Conservation (phyloP, 2,329 filamentous ascomycete genomes). For the Trichoderma simmonsii region DNA sequence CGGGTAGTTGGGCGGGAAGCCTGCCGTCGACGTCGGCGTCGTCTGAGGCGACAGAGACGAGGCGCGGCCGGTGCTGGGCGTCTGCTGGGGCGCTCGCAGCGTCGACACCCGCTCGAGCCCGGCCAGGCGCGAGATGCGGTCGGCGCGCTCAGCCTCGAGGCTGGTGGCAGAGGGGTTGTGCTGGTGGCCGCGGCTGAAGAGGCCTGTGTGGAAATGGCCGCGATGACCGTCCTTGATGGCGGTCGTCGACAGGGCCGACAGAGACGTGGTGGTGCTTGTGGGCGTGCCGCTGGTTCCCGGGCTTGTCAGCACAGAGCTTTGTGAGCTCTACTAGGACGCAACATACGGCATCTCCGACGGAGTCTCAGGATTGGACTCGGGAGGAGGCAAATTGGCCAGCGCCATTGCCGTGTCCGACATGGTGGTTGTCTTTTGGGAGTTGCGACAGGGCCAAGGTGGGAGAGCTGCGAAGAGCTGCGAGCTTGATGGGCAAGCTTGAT, state of each 20-base stretch:
- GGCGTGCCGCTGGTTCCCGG: slow-evolving; percentile 71
- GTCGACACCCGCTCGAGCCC: slow-evolving; percentile 86
- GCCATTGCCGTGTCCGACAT: slow-evolving; percentile 42
- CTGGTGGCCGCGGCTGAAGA: slow-evolving; percentile 55
- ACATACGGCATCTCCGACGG: slow-evolving; percentile 87
- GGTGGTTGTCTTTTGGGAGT: not conserved
- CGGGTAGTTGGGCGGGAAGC: slow-evolving; percentile 41
- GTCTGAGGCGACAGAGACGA: slow-evolving; percentile 48
- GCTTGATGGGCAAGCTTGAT: not conserved
- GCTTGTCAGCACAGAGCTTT: slow-evolving; percentile 9
- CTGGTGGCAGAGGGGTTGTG: slow-evolving; percentile 63
- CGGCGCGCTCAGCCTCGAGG: slow-evolving; percentile 86
- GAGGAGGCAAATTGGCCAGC: slow-evolving; percentile 79
- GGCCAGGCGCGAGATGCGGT: slow-evolving; percentile 90
- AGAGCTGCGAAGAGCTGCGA: not conserved
- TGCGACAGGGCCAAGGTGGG: not conserved
- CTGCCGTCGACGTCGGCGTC: slow-evolving; percentile 47
- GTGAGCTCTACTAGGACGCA: not conserved
- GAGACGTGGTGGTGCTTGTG: slow-evolving; percentile 86
- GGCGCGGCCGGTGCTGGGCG: slow-evolving; percentile 29
- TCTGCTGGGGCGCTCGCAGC: slow-evolving; percentile 49
- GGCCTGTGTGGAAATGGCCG: slow-evolving; percentile 61
- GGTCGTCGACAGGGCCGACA: slow-evolving; percentile 87
- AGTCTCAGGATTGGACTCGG: slow-evolving; percentile 77
- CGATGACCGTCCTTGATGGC: slow-evolving; percentile 96